A percentile compares a stretch with the other conserved stretches of the same genome.
These are phyloP conservation scores for Solanum neorickii DNA, from an alignment of 257 asterid genomes.

Conservation along the genomic window DNA sequence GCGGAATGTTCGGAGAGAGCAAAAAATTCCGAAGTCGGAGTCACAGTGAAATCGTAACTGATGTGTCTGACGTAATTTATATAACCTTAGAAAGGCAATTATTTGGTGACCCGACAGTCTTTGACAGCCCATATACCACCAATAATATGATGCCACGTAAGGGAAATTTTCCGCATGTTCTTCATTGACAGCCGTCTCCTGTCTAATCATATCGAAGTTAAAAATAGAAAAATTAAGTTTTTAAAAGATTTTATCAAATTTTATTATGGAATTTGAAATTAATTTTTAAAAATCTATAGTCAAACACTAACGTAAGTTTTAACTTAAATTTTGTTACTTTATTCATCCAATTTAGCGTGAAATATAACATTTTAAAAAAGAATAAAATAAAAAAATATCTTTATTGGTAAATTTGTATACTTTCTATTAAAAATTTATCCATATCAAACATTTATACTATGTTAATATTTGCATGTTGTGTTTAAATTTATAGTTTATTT, in stretches of 20 bases:
- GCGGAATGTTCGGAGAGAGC: not conserved
- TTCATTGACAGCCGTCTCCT: not conserved
- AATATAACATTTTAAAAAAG: no score
- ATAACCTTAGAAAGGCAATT: conserved; percentile 6
- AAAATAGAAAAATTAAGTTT: no score
- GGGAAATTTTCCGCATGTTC: not conserved
- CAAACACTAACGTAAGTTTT: no score
- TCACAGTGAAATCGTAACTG: conserved; percentile 4
- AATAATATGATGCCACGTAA: conserved; percentile 6
- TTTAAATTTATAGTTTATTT: no score
- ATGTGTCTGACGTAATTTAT: conserved; percentile 14
- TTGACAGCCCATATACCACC: not conserved
- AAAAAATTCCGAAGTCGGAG: conserved; percentile 5
- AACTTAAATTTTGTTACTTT: not conserved
- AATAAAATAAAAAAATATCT: not conserved
- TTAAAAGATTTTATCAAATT: not conserved
- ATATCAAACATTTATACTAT: no score
- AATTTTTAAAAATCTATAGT: no score
- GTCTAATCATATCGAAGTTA: not conserved
- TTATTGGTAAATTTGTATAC: not conserved
- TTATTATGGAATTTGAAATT: no score
- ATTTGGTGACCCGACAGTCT: conserved; percentile 10
- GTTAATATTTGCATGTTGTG: no score
- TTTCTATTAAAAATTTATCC: no score
- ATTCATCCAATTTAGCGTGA: not conserved